Evolutionary conservation across 805 yeast species (phyloP), one percentile per base, ranked within the genome.

Genomic region (Candida nanaspora): DNA sequence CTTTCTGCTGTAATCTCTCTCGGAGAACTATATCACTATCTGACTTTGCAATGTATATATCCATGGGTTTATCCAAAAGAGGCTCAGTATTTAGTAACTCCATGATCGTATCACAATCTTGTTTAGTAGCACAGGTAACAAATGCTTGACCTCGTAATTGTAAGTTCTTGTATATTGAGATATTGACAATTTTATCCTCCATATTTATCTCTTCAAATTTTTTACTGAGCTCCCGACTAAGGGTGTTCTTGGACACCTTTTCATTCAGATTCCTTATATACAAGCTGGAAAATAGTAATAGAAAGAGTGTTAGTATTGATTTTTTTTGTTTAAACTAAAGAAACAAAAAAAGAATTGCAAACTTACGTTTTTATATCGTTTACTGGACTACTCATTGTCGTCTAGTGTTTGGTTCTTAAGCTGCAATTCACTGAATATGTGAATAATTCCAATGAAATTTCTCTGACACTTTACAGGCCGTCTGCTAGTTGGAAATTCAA

Each of bases 141-240:
- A 85, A 86, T 1, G 95, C 95, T 57, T 86, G 95, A 2, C 96
- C 96, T 42, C 81, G 71, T 72, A 82, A 69, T 46, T 68, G 71
- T n/a, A 85, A 51, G 48, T 77, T 80, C 44, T 72, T 72, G 42
- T 76, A 78, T 1, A 86, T 76, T 2, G 73, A 64, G 11, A 86
- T 60, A 25, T 70, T 72, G 14, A 69, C 41, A 1, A 53, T 50
- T 7, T 43, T 32, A 13, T 31, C 14, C 15, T 31, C 23, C n/a
- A 82, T 61, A 1, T 65, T 64, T 0, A 82, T 80, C 51, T 63
- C 72, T 15, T 65, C 54, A 42, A 80, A 80, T 1, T 69, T 44
- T 8, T 58, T 53, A 3, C 42, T 42, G 2, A 86, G 65, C 6
- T 65, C 64, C 2, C 51, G 44, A 41, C 71, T 73, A 18, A 86